Evolutionary conservation across 441 rosid genomes (phyloP).

Genomic region (Erysimum cheiri): DNA sequence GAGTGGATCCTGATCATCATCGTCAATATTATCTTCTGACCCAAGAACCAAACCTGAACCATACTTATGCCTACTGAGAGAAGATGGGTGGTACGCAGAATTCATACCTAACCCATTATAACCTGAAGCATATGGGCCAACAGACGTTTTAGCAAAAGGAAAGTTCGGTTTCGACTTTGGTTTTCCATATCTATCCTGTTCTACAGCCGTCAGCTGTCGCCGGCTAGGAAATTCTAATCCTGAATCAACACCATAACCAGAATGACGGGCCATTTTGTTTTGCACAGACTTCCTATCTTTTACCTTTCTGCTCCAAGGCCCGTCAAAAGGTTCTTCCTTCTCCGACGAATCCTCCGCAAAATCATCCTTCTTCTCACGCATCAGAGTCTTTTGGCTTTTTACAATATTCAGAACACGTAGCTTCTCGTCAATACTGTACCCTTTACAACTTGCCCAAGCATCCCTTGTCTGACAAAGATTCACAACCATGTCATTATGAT

Average conservation of each 20-base stretch:
- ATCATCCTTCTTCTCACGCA: conserved; percentile 77
- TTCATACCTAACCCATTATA: conserved; percentile 58
- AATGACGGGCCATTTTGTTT: conserved; percentile 51
- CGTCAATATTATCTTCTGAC: conserved; percentile 57
- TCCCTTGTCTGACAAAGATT: conserved; percentile 90
- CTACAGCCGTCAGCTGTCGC: conserved; percentile 49
- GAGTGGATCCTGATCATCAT: conserved; percentile 64
- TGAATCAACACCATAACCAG: conserved; percentile 52
- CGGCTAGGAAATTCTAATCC: conserved; percentile 57
- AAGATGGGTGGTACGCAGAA: conserved; percentile 55
- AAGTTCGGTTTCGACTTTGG: conserved; percentile 66
- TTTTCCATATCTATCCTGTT: conserved; percentile 62
- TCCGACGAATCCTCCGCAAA: conserved; percentile 65
- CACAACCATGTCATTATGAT: conserved; percentile 81
- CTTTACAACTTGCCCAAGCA: conserved; percentile 84
- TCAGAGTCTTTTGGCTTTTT: conserved; percentile 84
- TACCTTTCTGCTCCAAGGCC: conserved; percentile 60
- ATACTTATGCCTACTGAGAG: conserved; percentile 52
- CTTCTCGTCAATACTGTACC: conserved; percentile 87
- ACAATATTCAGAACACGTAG: conserved; percentile 84
- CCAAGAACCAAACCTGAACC: conserved; percentile 54
- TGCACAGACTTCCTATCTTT: conserved; percentile 61
- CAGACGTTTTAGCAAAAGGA: conserved; percentile 49
- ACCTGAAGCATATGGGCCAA: conserved; percentile 50
- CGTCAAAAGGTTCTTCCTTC: conserved; percentile 67